Base-by-base conservation (phyloP, 306 rosid genomes). In the Vigna angularis region DNA sequence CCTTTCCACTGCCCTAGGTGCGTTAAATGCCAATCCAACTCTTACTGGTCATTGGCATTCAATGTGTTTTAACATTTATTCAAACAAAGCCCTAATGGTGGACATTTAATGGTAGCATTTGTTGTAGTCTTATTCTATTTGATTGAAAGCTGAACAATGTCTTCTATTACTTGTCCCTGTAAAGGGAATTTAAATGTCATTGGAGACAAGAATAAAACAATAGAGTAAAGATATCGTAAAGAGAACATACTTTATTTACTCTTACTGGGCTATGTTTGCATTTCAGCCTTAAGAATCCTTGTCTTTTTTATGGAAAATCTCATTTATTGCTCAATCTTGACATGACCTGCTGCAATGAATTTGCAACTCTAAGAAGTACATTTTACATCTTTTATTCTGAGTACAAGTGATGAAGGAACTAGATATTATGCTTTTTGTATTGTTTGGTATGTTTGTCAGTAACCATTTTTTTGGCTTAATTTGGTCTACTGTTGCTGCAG, bases 401-500 rank as follows among this genome's bases (percentile, higher is more conserved):
- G 12, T 51, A 30, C 36, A 38, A 51, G 76, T n/a, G 48, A 53
- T 63, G 24, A 24, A 45, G 16, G 69, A 67, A 49, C 10, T 42
- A 5, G 24, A 45, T 55, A 65, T 40, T 66, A 8, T 66, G 62
- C 45, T 73, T 34, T 14, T 32, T 70, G 66, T 65, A 63, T 44
- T 69, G 64, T 66, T 70, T 72, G 34, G 58, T 16, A 28, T 40
- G 47, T 66, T 51, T 49, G 36, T 65, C 36, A 26, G 17, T 49
- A n/a, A 15, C 55, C 57, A 49, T 26, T 52, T 49, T 42, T 34
- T 71, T 4, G 26, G 53, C 68, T 55, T 82, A 45, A 67, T 56
- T 81, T 82, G 70, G 70, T 17, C 76, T 66, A 47, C 53, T 74
- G 22, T 75, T 34, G 70, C 63, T 83, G 68, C 70, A 65, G 59